Conservation (phyloP, 176 grass and related monocot genomes). For the Typha latifolia region DNA sequence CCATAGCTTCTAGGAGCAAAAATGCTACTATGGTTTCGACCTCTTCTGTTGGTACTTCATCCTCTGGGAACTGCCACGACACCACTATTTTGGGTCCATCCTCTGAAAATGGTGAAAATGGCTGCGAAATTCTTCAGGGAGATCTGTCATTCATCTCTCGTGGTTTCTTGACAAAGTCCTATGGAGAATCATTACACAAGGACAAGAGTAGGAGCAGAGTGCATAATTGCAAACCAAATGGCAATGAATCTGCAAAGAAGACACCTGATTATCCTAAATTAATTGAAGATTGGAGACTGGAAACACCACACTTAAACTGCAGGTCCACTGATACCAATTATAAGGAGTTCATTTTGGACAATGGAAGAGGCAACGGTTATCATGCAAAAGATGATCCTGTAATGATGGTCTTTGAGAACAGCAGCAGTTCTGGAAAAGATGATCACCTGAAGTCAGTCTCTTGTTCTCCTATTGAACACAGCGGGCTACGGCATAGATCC, state of each 20-base stretch:
- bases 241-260: conserved; percentile 1
- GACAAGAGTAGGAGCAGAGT: conserved; percentile 14
- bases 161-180: conserved; percentile 34
- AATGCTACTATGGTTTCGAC: conserved; percentile 14
- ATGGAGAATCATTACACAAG: conserved; percentile 25
- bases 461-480: conserved; percentile 10
- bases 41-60: conserved; percentile 6
- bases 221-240: conserved; percentile 3
- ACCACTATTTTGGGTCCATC: too few species aligned
- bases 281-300: too few species aligned
- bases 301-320: not conserved
- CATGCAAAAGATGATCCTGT: not conserved
- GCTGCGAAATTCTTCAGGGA: conserved; percentile 26
- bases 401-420: not conserved
- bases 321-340: conserved; percentile 22
- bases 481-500: conserved; percentile 18
- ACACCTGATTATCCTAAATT: too few species aligned
- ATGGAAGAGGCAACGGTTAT: conserved; percentile 18
- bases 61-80: conserved; percentile 4
- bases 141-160: conserved; percentile 19
- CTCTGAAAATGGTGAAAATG: conserved; percentile 10
- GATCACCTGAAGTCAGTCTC: conserved; percentile 16
- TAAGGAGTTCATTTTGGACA: conserved; percentile 7
- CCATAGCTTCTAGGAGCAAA: not conserved
- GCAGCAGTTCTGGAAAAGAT: conserved; percentile 16